Conservation (phyloP, 306 rosid species). For the Albizia julibrissin region DNA sequence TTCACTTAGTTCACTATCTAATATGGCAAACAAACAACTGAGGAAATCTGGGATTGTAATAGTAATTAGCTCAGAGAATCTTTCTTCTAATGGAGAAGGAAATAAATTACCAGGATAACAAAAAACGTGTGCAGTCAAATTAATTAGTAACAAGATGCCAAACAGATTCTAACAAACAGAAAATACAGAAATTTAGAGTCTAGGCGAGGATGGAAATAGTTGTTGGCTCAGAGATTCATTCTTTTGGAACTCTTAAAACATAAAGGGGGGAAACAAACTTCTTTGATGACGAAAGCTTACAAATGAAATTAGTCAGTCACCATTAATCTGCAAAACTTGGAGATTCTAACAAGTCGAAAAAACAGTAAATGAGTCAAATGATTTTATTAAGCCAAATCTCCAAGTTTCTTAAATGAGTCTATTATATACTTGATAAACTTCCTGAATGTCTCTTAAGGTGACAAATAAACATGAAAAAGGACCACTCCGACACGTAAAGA, state of each 20-base stretch:
- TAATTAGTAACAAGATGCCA: background rate
- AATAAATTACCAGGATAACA: background rate
- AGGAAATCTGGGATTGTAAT: constrained; percentile 8
- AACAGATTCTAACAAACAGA: background rate
- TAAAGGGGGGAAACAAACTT: background rate
- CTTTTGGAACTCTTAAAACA: background rate
- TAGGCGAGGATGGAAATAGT: background rate
- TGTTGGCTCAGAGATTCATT: background rate
- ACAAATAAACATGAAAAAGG: background rate
- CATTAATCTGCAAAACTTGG: background rate
- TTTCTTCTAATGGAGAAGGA: background rate
- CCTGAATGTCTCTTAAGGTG: background rate
- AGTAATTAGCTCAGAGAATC: background rate
- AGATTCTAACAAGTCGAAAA: background rate
- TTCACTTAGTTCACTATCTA: background rate
- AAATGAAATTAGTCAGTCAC: background rate
- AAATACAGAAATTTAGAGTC: background rate
- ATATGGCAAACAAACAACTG: background rate
- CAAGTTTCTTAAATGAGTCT: background rate
- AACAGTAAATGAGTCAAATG: background rate
- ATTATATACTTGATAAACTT: background rate
- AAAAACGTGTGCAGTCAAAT: background rate
- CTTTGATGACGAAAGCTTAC: background rate
- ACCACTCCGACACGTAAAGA: background rate
- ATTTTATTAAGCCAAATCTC: background rate